A percentile compares a stretch with the other conserved stretches of the same genome.
phyloP scores from a whole-genome alignment of 1,139 yeast species.

The Taiozyma onychis region DNA sequence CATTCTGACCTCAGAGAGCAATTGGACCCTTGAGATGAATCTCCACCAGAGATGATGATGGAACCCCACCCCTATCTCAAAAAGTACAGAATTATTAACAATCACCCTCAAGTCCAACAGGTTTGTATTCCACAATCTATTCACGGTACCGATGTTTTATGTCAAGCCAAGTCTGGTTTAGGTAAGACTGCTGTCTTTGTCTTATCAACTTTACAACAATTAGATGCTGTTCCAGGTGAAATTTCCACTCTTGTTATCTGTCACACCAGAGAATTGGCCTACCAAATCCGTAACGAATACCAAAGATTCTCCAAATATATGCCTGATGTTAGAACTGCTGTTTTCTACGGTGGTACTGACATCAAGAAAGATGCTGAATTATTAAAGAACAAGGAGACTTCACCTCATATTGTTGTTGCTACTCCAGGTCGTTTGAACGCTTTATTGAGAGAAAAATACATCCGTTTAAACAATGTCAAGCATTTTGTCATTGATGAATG shows the following conservation, averaged over 20 bases:
- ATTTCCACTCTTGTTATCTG: constrained; percentile 91
- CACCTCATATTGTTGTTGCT: constrained; percentile 96
- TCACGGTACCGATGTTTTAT: constrained; percentile 94
- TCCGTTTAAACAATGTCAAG: constrained; percentile 85
- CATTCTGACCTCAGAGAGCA: neutral
- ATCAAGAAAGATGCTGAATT: constrained; percentile 82
- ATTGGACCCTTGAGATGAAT: neutral
- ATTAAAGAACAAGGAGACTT: constrained; percentile 86
- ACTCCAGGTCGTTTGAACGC: constrained; percentile 98
- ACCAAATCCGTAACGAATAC: constrained; percentile 96
- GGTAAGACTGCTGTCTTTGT: constrained; percentile 99
- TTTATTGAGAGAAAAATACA: constrained; percentile 82
- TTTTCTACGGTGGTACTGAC: constrained; percentile 94
- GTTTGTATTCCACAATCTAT: constrained; percentile 98
- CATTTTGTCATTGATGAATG: constrained; percentile 97
- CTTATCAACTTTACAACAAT: constrained; percentile 90
- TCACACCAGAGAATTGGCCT: constrained; percentile 98
- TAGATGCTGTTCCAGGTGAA: constrained; percentile 97
- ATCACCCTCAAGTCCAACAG: constrained; percentile 67
- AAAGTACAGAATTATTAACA: constrained; percentile 6
- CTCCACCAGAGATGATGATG: too few relatives aligned
- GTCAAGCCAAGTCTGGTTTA: constrained; percentile 99
- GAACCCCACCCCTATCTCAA: neutral
- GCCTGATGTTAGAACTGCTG: constrained; percentile 97
- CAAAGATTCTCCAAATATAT: constrained; percentile 96